Evolutionary conservation across 805 yeast genomes (phyloP).

Genomic region (Barnettozyma sp.): DNA sequence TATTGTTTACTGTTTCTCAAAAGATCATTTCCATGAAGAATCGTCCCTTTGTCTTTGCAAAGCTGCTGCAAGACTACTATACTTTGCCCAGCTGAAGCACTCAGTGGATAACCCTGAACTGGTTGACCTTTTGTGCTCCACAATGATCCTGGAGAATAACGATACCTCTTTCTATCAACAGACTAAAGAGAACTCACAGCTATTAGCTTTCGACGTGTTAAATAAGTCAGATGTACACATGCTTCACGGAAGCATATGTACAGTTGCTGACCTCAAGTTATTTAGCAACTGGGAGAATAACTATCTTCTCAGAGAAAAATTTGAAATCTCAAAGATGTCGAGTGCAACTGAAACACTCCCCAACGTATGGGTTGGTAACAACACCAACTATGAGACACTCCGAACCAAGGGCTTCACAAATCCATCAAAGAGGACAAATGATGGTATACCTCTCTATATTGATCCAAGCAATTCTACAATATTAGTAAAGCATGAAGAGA

Average conservation of each 20-base stretch:
- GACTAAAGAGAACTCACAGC: slow-evolving; percentile 8
- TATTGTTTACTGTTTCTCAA: slow-evolving; percentile 61
- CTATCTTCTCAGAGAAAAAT: slow-evolving; percentile 61
- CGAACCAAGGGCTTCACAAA: slow-evolving; percentile 17
- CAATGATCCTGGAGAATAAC: slow-evolving; percentile 17
- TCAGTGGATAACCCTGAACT: slow-evolving; percentile 24
- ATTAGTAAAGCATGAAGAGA: slow-evolving; percentile 28
- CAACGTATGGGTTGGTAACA: slow-evolving; percentile 77
- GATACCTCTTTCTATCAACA: slow-evolving; percentile 13
- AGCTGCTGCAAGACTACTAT: slow-evolving; percentile 34
- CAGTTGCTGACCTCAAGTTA: slow-evolving; percentile 34
- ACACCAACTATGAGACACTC: slow-evolving; percentile 55
- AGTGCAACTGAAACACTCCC: slow-evolving; percentile 54
- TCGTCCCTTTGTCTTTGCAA: slow-evolving; percentile 31
- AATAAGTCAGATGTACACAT: slow-evolving; percentile 12
- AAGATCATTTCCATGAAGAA: slow-evolving; percentile 26
- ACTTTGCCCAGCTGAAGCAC: slow-evolving; percentile 35
- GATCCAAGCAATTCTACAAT: slow-evolving; percentile 47
- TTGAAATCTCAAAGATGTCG: slow-evolving; percentile 82
- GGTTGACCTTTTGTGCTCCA: slow-evolving; percentile 20
- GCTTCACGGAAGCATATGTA: slow-evolving; percentile 21
- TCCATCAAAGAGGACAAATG: slow-evolving; percentile 4
- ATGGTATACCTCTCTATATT: slow-evolving; percentile 36
- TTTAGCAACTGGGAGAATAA: slow-evolving; percentile 63
- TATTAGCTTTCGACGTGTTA: slow-evolving; percentile 25